A percentile compares a stretch with the other conserved stretches of the same genome.
Conservation (phyloP, 805 yeast species). For the Grigorovia yakushimaensis region DNA sequence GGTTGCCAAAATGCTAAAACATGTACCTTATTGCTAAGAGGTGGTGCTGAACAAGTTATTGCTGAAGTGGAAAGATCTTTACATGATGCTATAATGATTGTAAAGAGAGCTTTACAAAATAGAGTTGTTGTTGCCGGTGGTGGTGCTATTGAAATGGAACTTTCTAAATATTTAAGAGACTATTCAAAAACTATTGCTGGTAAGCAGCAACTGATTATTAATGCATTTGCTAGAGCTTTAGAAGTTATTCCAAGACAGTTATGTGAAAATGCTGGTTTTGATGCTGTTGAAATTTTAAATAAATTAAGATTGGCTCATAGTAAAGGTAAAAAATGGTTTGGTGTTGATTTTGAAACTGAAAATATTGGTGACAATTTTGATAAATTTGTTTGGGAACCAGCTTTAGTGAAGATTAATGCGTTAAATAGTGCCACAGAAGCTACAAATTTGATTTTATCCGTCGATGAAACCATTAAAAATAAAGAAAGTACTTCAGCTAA, state of each 20-base stretch:
- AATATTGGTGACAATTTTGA: conserved; percentile 74
- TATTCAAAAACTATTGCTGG: conserved; percentile 84
- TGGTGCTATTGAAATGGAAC: conserved; percentile 97
- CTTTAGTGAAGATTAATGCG: conserved; percentile 90
- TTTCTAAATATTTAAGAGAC: conserved; percentile 81
- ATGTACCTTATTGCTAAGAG: conserved; percentile 86
- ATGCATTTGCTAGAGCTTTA: conserved; percentile 87
- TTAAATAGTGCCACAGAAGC: conserved; percentile 94
- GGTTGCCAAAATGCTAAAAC: conserved; percentile 92
- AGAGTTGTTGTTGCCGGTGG: conserved; percentile 93
- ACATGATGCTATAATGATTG: conserved; percentile 98
- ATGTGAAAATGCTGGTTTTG: conserved; percentile 98
- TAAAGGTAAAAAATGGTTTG: conserved; percentile 84
- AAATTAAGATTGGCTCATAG: conserved; percentile 89
- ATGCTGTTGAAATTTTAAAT: conserved; percentile 89
- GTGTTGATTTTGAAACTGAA: conserved; percentile 85
- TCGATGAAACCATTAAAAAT: conserved; percentile 85
- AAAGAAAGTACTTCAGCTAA: conserved; percentile 50
- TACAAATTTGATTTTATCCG: conserved; percentile 83
- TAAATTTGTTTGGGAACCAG: conserved; percentile 95
- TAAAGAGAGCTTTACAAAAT: conserved; percentile 85
- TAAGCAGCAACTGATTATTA: conserved; percentile 86
- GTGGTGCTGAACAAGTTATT: conserved; percentile 97
- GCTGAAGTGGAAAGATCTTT: conserved; percentile 96
- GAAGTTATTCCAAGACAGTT: conserved; percentile 95